Evolutionary conservation across 1,139 yeast genomes (phyloP).

Genomic region (Candida anutae): DNA sequence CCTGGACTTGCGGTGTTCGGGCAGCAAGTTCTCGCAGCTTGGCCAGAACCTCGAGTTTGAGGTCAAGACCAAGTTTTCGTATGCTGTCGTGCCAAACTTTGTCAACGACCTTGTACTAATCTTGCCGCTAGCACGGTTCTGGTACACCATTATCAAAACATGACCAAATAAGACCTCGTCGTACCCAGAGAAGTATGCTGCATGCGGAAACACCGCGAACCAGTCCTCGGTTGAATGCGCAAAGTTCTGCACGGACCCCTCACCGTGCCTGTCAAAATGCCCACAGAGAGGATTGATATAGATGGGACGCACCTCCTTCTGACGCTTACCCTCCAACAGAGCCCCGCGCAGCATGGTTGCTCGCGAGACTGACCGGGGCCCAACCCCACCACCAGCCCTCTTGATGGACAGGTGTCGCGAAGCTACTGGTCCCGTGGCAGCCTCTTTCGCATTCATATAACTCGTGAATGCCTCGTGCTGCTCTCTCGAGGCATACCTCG

Average conservation of each 20-base stretch:
- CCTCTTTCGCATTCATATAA: too few relatives aligned
- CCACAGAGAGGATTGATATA: too few relatives aligned
- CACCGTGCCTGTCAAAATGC: too few relatives aligned
- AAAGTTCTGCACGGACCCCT: too few relatives aligned
- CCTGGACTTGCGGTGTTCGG: conserved; percentile 42
- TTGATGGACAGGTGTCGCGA: too few relatives aligned
- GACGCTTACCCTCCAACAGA: too few relatives aligned
- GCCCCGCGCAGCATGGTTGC: too few relatives aligned
- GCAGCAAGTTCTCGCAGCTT: conserved; percentile 64
- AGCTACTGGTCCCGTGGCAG: too few relatives aligned
- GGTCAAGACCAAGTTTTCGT: conserved; percentile 53
- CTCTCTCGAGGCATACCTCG: conserved; percentile 33
- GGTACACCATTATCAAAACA: conserved; percentile 46
- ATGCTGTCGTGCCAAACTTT: conserved; percentile 60
- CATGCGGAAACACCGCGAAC: conserved; percentile 2
- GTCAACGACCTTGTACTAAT: conserved; percentile 60
- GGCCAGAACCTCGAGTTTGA: conserved; percentile 64
- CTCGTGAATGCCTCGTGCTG: conserved; percentile 23
- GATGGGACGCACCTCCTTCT: too few relatives aligned
- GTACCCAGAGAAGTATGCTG: conserved; percentile 33
- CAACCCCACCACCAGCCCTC: too few relatives aligned
- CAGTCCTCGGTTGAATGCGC: conserved; percentile 3
- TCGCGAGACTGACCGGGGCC: too few relatives aligned
- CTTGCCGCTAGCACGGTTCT: conserved; percentile 35
- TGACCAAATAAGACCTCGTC: conserved; percentile 48